These are phyloP conservation scores for Gossypium arboreum DNA, from an alignment of 345 rosid genomes.

Conservation along the genomic window DNA sequence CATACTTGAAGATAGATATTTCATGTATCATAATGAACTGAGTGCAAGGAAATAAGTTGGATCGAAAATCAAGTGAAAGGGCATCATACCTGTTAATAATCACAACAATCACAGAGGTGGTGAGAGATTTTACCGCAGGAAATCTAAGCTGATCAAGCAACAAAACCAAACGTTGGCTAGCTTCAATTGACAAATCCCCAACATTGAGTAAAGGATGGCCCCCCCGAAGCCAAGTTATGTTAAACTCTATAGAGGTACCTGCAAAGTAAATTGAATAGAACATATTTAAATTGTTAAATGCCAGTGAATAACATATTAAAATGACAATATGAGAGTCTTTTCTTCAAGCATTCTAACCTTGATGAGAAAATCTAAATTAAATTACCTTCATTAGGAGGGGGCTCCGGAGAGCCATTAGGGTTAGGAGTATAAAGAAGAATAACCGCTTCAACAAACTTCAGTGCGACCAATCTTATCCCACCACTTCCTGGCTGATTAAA, in stretches of 20 bases:
- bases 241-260: slow-evolving; percentile 63
- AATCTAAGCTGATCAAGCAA: slow-evolving; percentile 93
- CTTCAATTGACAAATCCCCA: slow-evolving; percentile 90
- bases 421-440: slow-evolving; percentile 84
- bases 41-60: neutral
- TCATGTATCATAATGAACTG: neutral
- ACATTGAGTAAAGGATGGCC: slow-evolving; percentile 81
- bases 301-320: neutral
- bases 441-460: slow-evolving; percentile 88
- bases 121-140: slow-evolving; percentile 74
- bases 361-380: slow-evolving; percentile 12
- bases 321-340: neutral
- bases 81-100: slow-evolving; percentile 61
- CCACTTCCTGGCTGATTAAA: slow-evolving; percentile 69
- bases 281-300: neutral
- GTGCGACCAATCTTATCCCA: slow-evolving; percentile 66
- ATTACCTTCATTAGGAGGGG: slow-evolving; percentile 64
- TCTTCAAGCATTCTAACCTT: neutral
- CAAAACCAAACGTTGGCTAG: slow-evolving; percentile 66
- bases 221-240: slow-evolving; percentile 77
- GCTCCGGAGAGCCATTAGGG: slow-evolving; percentile 57
- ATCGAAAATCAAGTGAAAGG: slow-evolving; percentile 14
- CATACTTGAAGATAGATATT: neutral
- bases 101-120: slow-evolving; percentile 60
- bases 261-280: slow-evolving; percentile 22